Base-by-base conservation (phyloP, 495 filamentous ascomycete genomes). In the Amphirosellinia nigrospora region DNA sequence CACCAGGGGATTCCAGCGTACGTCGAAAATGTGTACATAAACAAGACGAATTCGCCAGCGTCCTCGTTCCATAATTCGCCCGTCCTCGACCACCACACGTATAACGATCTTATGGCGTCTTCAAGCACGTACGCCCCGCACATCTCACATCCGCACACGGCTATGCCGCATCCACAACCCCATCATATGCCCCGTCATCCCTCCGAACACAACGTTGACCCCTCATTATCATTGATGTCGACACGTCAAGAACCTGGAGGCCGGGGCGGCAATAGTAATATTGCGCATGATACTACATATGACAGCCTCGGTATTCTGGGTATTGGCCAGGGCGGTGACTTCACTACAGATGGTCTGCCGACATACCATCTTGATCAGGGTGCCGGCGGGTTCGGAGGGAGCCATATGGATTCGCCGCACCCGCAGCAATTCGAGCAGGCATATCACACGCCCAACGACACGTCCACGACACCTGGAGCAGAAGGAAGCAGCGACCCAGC, bases 21-120 rank as follows among this genome's bases (percentile, higher is more conserved):
- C 50, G 68, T 76, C 30, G 76, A 78, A 50, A 85, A 82, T 13
- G 80, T 88, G 63, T 86, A 84, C 48, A 75, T 79, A 26, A 78
- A 78, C 55, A 70, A 74, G 45, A 77, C 65, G 43, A 79, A 60
- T 76, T 80, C 80, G 30, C 80, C 84, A 16, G 82, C 80, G 1
- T 74, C 71, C 45, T 74, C 80, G 34, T 77, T 73, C 34, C 82
- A 81, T 72, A 73, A 61, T 55, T 76, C 75, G 4, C 75, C 75
- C n/a, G 55, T 71, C 66, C 76, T 71, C 71, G 77, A 77, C 55
- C 73, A 75, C 66, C 67, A 71, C 11, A 45, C 69, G 26, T 74
- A 69, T 16, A 32, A 36, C 50, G 68, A 58, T 21, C 36, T 70
- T 19, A 64, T 70, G 23, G 41, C 41, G 13, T 34, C 46, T 6